Evolutionary conservation across 345 rosid genomes (phyloP).

Genomic region (Gossypium thurberi): DNA sequence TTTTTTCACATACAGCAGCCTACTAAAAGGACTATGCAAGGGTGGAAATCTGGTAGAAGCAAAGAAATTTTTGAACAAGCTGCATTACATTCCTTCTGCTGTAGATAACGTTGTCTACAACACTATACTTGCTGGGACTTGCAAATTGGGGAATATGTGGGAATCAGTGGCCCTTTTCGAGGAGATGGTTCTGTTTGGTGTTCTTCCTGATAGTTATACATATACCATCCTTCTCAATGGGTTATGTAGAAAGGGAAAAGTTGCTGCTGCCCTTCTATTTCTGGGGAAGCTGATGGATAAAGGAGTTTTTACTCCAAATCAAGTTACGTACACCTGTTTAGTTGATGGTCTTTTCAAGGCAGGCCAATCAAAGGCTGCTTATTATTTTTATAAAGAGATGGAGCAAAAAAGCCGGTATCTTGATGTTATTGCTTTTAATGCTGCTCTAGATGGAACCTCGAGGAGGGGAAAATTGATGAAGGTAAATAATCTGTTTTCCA

Average conservation of each 20-base stretch:
- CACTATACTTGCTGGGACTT: slow-evolving; percentile 52
- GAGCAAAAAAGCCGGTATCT: slow-evolving; percentile 33
- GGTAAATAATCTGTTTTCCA: slow-evolving; percentile 33
- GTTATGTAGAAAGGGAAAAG: slow-evolving; percentile 61
- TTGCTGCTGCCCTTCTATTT: slow-evolving; percentile 58
- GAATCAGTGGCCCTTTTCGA: slow-evolving; percentile 57
- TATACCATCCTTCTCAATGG: slow-evolving; percentile 63
- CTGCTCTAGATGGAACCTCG: slow-evolving; percentile 44
- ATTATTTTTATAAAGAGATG: slow-evolving; percentile 42
- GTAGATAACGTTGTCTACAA: slow-evolving; percentile 65
- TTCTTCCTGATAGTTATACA: slow-evolving; percentile 62
- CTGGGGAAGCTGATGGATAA: slow-evolving; percentile 41
- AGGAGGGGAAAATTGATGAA: slow-evolving; percentile 56
- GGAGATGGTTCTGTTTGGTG: slow-evolving; percentile 52
- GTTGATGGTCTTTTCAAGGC: slow-evolving; percentile 66
- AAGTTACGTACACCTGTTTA: slow-evolving; percentile 51
- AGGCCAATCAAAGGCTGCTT: slow-evolving; percentile 54
- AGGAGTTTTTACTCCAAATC: slow-evolving; percentile 34
- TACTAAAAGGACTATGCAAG: slow-evolving; percentile 79
- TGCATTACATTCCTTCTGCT: slow-evolving; percentile 48
- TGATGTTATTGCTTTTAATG: slow-evolving; percentile 56
- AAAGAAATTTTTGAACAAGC: slow-evolving; percentile 44
- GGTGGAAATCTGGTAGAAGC: slow-evolving; percentile 61
- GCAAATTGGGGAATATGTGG: slow-evolving; percentile 49
- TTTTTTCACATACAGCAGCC: slow-evolving; percentile 61